Evolutionary conservation across 345 rosid genomes (phyloP), one percentile per base, ranked within the genome.

Genomic region (Syzygium aqueum): DNA sequence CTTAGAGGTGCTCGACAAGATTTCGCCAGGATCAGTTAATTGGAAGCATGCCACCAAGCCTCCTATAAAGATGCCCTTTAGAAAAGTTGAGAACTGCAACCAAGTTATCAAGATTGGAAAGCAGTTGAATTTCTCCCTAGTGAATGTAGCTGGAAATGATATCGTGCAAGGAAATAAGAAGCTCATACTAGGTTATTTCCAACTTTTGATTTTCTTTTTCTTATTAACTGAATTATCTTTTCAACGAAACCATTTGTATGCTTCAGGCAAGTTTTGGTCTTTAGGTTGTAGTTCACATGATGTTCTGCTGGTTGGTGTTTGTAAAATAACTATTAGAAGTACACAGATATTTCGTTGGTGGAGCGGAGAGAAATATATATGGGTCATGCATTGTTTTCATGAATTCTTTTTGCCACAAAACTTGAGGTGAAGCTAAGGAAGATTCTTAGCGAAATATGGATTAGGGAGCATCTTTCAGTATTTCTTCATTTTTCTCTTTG

Each of bases 81-180:
- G 95, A 83, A 95, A 96, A 91, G 96, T 95, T 85, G 99, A 97
- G 94, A 97, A 97, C 85, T 96, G 98, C 91, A 95, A 97, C 91
- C 96, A 97, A 90, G 96, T 91, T 63, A 89, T 97, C 85, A 88
- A 94, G 88, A 96, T 96, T 82, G 99, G 98, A 83, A 96, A 95
- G 91, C 93, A 93, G 14, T 77, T 97, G 46, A 89, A 90, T 73
- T 95, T 97, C 91, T 97, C 99, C 87, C 96, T 97, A 87, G 99
- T 97, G 91, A 97, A 97, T 92, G 95, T 96, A 85, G 99, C 99
- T 91, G 99, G 99, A 50, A 97, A 95, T 91, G 98, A 97, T 93
- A 90, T 96, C 54, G 95, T 97, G 89, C 98, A 96, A 89, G 99
- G 99, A 90, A 95, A 96, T 85, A 96, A 95, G 93, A 96, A 96